Evolutionary conservation across 495 filamentous ascomycete genomes (phyloP).

Genomic region (Hypoxylon trugodes): DNA sequence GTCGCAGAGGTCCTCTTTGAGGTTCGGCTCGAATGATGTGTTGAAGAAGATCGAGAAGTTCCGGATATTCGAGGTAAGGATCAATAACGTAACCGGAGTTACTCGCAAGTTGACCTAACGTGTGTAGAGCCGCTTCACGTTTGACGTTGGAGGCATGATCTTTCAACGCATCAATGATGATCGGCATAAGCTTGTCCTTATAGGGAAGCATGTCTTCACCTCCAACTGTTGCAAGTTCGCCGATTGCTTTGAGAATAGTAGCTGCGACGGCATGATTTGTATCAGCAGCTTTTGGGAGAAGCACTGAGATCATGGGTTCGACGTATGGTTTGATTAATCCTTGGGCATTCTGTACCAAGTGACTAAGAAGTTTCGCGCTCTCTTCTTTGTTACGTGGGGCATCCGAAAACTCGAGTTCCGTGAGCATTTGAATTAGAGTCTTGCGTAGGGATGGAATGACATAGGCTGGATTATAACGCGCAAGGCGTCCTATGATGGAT

Average conservation of each 20-base stretch:
- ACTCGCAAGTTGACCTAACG: constrained; percentile 89
- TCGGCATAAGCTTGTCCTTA: constrained; percentile 89
- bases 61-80: constrained; percentile 92
- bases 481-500: constrained; percentile 92
- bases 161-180: constrained; percentile 90
- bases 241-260: constrained; percentile 90
- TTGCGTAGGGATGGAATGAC: constrained; percentile 95
- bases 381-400: constrained; percentile 93
- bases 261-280: constrained; percentile 85
- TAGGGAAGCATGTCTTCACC: constrained; percentile 90
- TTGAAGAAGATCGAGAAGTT: constrained; percentile 89
- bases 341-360: constrained; percentile 90
- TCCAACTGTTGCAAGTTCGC: constrained; percentile 91
- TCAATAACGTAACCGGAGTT: constrained; percentile 98
- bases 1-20: constrained; percentile 77
- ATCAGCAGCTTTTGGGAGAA: constrained; percentile 89
- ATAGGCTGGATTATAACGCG: constrained; percentile 92
- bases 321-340: constrained; percentile 94
- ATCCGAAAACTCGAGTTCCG: constrained; percentile 94
- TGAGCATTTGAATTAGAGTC: constrained; percentile 92
- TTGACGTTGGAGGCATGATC: constrained; percentile 89
- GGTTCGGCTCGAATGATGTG: constrained; percentile 92
- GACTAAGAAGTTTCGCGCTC: constrained; percentile 88
- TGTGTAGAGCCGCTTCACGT: constrained; percentile 88
- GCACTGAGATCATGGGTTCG: constrained; percentile 88